Evolutionary conservation across 2,329 filamentous ascomycete species (phyloP).

Genomic region (Pseudocercospora vitis): DNA sequence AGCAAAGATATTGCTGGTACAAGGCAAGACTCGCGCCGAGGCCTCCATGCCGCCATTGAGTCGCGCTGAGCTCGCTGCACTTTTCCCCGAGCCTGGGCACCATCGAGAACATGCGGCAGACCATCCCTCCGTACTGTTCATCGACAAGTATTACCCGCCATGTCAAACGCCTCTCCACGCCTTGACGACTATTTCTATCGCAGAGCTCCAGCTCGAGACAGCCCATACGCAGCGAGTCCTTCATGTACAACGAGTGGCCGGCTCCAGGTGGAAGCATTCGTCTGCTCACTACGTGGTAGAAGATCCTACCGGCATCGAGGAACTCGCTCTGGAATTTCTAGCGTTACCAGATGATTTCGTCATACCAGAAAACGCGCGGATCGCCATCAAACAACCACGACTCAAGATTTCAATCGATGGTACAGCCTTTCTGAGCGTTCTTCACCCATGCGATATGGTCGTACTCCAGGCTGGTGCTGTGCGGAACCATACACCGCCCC

Average conservation of each 20-base stretch:
- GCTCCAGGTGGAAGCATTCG: background rate
- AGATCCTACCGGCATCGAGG: slow-evolving; percentile 41
- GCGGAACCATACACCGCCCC: background rate
- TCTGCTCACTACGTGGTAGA: slow-evolving; percentile 30
- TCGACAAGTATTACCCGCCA: slow-evolving; percentile 27
- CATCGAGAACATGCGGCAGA: background rate
- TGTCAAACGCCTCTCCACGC: slow-evolving; percentile 17
- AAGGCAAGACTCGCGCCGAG: background rate
- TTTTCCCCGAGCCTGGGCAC: background rate
- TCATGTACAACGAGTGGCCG: slow-evolving; percentile 11
- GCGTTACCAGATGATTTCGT: slow-evolving; percentile 5
- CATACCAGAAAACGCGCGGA: slow-evolving; percentile 17
- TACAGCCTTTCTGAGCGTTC: slow-evolving; percentile 24
- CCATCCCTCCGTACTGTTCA: background rate
- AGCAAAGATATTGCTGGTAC: background rate
- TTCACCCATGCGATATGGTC: slow-evolving; percentile 33
- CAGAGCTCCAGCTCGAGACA: slow-evolving; percentile 28
- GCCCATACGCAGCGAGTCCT: slow-evolving; percentile 25
- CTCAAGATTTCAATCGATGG: slow-evolving; percentile 22
- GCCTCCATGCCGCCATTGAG: background rate
- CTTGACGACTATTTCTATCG: slow-evolving; percentile 24
- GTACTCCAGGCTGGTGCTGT: slow-evolving; percentile 3
- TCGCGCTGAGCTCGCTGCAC: background rate
- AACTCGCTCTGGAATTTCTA: slow-evolving; percentile 2
- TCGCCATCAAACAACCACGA: slow-evolving; percentile 34